These are phyloP conservation scores for Tremellales sp. DNA, from an alignment of 1,284 basidiomycete genomes.

Conservation along the genomic window DNA sequence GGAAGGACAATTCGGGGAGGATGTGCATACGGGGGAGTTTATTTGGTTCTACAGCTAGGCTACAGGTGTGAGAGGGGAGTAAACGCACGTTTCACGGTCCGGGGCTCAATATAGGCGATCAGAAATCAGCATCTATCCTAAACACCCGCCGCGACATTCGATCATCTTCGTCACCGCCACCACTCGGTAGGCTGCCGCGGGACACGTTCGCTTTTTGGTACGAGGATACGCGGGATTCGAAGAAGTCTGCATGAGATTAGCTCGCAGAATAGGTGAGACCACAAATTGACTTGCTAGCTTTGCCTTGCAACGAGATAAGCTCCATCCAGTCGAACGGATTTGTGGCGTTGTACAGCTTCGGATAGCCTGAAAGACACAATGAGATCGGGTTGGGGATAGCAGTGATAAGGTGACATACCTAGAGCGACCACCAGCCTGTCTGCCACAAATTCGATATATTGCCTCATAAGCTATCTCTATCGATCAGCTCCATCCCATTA, in stretches of 20 bases:
- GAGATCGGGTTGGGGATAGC: neutral
- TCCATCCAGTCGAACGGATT: constrained; percentile 85
- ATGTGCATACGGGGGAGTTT: no score
- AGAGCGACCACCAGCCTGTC: constrained; percentile 77
- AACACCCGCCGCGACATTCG: constrained; percentile 17
- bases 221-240: constrained; percentile 45
- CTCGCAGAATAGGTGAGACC: neutral
- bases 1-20: no score
- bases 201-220: constrained; percentile 45
- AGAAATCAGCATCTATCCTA: constrained; percentile 26
- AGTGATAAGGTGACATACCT: constrained; percentile 33
- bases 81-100: no score
- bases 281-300: constrained; percentile 36
- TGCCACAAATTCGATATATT: constrained; percentile 94
- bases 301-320: constrained; percentile 74
- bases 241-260: constrained; percentile 31
- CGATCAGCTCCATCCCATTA: constrained; percentile 55
- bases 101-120: no score
- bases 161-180: constrained; percentile 5
- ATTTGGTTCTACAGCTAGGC: no score
- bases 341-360: constrained; percentile 66
- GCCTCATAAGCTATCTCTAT: constrained; percentile 65
- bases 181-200: constrained; percentile 4
- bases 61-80: no score
- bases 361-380: constrained; percentile 51